phyloP scores from a whole-genome alignment of 2,329 filamentous ascomycete genomes.

The Nothophoma quercina region DNA sequence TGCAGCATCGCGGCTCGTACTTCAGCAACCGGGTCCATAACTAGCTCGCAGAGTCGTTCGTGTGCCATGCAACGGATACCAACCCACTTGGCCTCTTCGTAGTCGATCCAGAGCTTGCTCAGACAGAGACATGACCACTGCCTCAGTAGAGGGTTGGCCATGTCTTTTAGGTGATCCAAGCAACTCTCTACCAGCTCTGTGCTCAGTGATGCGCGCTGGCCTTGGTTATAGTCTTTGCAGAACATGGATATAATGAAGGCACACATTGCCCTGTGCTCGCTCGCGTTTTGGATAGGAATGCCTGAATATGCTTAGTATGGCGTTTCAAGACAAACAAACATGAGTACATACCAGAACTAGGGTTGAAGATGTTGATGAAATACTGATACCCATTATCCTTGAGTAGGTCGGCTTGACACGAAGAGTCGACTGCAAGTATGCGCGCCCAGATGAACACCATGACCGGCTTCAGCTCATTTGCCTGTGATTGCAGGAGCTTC shows the following conservation, averaged over 20 bases:
- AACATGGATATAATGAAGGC: slow-evolving; percentile 97
- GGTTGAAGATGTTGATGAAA: slow-evolving; percentile 91
- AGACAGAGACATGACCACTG: slow-evolving; percentile 97
- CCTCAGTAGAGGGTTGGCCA: slow-evolving; percentile 84
- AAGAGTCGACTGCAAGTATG: slow-evolving; percentile 91
- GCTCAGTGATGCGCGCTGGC: slow-evolving; percentile 89
- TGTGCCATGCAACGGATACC: slow-evolving; percentile 91
- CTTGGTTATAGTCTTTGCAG: slow-evolving; percentile 92
- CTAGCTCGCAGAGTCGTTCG: slow-evolving; percentile 78
- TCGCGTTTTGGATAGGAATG: slow-evolving; percentile 84
- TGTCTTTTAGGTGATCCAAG: slow-evolving; percentile 80
- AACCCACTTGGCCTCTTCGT: slow-evolving; percentile 92
- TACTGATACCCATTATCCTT: slow-evolving; percentile 98
- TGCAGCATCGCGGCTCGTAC: slow-evolving; percentile 93
- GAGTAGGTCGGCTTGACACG: slow-evolving; percentile 89
- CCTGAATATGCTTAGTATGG: slow-evolving; percentile 44
- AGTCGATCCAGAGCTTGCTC: slow-evolving; percentile 91
- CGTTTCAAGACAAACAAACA: not conserved
- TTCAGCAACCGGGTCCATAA: slow-evolving; percentile 87
- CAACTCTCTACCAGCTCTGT: slow-evolving; percentile 91
- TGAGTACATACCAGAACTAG: slow-evolving; percentile 64
- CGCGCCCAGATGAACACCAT: slow-evolving; percentile 99
- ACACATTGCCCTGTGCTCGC: slow-evolving; percentile 98
- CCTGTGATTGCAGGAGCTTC: slow-evolving; percentile 93
- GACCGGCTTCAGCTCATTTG: slow-evolving; percentile 91